phyloP scores from a whole-genome alignment of 495 filamentous ascomycete species.

The Cladorrhinum samala region DNA sequence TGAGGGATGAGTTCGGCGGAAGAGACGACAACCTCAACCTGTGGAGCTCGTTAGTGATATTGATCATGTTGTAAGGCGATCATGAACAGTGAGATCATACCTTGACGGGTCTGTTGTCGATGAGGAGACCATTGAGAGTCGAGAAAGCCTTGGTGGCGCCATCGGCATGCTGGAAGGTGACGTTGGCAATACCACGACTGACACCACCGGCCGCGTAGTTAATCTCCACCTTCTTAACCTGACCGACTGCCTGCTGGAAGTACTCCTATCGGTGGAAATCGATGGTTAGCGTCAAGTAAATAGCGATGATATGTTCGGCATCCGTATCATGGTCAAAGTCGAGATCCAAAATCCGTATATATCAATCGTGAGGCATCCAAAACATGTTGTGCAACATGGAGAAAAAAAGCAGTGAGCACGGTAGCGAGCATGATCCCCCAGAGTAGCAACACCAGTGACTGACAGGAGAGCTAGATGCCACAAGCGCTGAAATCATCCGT shows the following conservation, averaged over 20 bases:
- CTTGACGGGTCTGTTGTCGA: constrained; percentile 89
- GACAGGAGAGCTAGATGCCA: constrained; percentile 20
- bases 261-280: constrained; percentile 72
- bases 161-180: constrained; percentile 64
- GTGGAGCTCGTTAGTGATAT: no score
- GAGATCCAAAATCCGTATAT: constrained; percentile 13
- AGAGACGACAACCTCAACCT: constrained; percentile 89
- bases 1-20: constrained; percentile 59
- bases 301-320: constrained; percentile 3
- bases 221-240: constrained; percentile 79
- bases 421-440: constrained; percentile 25
- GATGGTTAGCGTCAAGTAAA: constrained; percentile 32
- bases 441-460: constrained; percentile 22
- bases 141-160: constrained; percentile 75
- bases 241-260: constrained; percentile 79
- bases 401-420: constrained; percentile 30
- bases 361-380: not conserved
- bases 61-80: no score
- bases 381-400: not conserved
- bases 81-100: constrained; percentile 39
- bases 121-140: constrained; percentile 76
- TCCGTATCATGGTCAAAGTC: constrained; percentile 19
- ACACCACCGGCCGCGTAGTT: constrained; percentile 87
- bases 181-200: constrained; percentile 77
- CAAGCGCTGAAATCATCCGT: constrained; percentile 14